Conservation (phyloP, 257 asterid genomes). For the Solanum tarijense region DNA sequence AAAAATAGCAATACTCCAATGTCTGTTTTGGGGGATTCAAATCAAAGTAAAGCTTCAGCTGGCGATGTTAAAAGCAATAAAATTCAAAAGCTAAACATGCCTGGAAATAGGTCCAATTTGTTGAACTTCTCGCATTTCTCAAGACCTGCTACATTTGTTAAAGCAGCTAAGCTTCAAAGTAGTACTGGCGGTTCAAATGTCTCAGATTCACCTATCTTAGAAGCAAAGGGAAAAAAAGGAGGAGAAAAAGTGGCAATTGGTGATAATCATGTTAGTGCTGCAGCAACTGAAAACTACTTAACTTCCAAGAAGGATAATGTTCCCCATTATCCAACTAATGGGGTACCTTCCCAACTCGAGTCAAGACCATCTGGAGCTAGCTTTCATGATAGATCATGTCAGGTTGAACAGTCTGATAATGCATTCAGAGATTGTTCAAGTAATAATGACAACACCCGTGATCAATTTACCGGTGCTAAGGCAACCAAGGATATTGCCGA, state of each 20-base stretch:
- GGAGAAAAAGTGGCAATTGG: conserved; percentile 15
- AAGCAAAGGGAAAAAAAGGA: conserved; percentile 19
- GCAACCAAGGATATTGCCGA: conserved; percentile 20
- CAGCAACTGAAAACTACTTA: conserved; percentile 12
- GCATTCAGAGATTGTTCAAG: conserved; percentile 19
- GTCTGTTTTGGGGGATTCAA: conserved; percentile 16
- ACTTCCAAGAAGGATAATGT: conserved; percentile 18
- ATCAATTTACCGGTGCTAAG: conserved; percentile 8
- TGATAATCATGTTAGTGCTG: conserved; percentile 19
- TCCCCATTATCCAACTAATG: conserved; percentile 17
- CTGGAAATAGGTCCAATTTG: conserved; percentile 25
- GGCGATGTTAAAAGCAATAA: conserved; percentile 14
- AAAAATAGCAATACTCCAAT: conserved; percentile 15
- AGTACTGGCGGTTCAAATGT: conserved; percentile 24
- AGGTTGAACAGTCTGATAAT: conserved; percentile 23
- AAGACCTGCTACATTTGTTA: conserved; percentile 41
- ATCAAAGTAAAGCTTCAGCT: conserved; percentile 24
- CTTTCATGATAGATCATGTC: conserved; percentile 14
- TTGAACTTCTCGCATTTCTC: conserved; percentile 72
- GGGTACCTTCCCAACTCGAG: conserved; percentile 1
- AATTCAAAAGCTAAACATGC: conserved; percentile 19
- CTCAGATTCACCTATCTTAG: conserved; percentile 24
- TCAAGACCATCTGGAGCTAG: conserved; percentile 17
- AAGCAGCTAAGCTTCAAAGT: conserved; percentile 23
- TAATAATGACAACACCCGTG: conserved; percentile 25